Percentiles rank a stretch among this genome's conserved stretches.
phyloP scores from a whole-genome alignment of 2,329 filamentous ascomycete species.

The Phaeosphaeriaceae sp. region DNA sequence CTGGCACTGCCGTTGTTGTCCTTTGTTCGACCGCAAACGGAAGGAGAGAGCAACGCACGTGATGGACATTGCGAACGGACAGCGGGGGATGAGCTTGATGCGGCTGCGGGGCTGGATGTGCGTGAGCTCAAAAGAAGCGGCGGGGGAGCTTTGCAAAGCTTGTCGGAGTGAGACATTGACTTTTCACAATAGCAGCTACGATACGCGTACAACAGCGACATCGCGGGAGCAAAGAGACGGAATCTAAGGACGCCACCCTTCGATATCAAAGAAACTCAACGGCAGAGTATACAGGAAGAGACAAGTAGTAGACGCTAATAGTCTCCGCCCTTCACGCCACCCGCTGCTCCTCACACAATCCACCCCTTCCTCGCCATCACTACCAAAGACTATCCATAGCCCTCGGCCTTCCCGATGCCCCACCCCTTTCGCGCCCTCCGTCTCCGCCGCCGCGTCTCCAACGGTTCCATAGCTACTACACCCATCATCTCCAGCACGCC shows the following conservation, averaged over 20 bases:
- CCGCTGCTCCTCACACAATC: background rate
- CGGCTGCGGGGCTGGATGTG: background rate
- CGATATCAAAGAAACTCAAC: background rate
- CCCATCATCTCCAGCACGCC: background rate
- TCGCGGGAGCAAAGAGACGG: background rate
- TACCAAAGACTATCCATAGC: background rate
- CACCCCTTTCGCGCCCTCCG: background rate
- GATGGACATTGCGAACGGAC: background rate
- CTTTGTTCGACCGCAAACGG: conserved; percentile 3
- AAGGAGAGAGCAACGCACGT: background rate
- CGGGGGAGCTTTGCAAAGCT: background rate
- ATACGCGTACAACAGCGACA: background rate
- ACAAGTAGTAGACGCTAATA: background rate
- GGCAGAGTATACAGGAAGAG: background rate
- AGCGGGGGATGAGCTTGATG: background rate
- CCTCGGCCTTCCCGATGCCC: background rate
- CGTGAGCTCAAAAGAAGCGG: background rate
- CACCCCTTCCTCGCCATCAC: background rate
- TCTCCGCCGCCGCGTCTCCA: background rate
- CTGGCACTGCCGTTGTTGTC: background rate
- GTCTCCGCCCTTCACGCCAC: background rate
- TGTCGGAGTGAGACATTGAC: background rate
- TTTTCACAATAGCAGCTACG: background rate
- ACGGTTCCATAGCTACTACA: background rate
- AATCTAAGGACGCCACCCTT: background rate